Base-by-base conservation (phyloP, 148 eudicot species). In the Cornus controversa region DNA sequence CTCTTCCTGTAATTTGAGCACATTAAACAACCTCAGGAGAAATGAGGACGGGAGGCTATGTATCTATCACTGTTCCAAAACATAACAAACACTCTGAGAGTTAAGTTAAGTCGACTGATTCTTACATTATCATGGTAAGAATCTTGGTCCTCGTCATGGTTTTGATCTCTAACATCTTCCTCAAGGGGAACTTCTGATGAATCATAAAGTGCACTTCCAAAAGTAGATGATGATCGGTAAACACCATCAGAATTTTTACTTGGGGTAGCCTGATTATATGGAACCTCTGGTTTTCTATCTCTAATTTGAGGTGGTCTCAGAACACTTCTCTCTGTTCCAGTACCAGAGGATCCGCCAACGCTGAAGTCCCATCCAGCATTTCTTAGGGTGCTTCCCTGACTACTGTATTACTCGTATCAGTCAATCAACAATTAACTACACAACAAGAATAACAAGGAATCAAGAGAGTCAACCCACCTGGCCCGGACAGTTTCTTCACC, bases 241-340 rank as follows among this genome's bases (percentile, higher is more conserved):
- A 85, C 84, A 71, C 86, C 84, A 45, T 94, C 94, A 18, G 79
- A 45, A 36, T 29, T 82, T 85, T 80, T 88, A 80, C 82, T 86
- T 60, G 91, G 85, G 70, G 86, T 76, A 68, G 81, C 69, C 29
- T 79, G 96, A 73, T 77, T 83, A 27, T 78, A 79, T 62, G 81
- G 83, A 81, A 75, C 86, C 53, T 87, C 98, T 75, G 87, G 85
- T 80, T 85, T 89, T 76, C 87, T 91, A n/a, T 93, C 93, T 83
- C 91, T 88, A 75, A 86, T 83, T 64, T 88, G 94, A 85, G 98
- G 97, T 64, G 94, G 97, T 82, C 86, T 90, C 79, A 89, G 89
- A 78, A 76, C 91, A 81, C 92, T 91, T 78, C 97, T 91, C 23
- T 87, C 85, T 58, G 87, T 87, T 77, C 87, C 85, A 42, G 87